Conservation (phyloP, 345 rosid genomes). For the Raphanus sativus region DNA sequence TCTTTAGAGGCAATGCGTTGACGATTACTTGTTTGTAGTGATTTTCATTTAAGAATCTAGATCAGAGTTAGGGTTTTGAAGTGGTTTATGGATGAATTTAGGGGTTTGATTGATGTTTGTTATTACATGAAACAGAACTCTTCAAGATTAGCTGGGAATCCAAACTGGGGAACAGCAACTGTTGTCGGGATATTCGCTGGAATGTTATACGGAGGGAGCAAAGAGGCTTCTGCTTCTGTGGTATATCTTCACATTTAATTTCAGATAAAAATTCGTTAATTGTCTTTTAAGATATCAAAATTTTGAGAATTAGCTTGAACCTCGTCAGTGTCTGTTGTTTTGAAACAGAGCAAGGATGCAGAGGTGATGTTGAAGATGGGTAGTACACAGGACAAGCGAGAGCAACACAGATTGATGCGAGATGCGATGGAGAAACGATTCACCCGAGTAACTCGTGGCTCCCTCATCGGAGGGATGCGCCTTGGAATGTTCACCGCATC, state of each 20-base stretch:
- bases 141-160: slow-evolving; percentile 66
- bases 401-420: slow-evolving; percentile 80
- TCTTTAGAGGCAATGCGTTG: not conserved
- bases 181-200: slow-evolving; percentile 88
- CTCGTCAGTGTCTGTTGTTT: not conserved
- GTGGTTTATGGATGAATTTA: slow-evolving; percentile 9
- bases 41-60: not conserved
- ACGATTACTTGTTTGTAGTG: not conserved
- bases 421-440: slow-evolving; percentile 98
- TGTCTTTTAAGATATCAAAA: too few relatives aligned
- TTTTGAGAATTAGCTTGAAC: too few relatives aligned
- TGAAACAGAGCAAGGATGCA: slow-evolving; percentile 83
- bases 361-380: slow-evolving; percentile 96
- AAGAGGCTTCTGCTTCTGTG: slow-evolving; percentile 91
- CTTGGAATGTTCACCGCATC: slow-evolving; percentile 94
- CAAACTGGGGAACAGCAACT: slow-evolving; percentile 86
- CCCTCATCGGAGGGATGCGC: slow-evolving; percentile 84
- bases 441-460: slow-evolving; percentile 79
- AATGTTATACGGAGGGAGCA: slow-evolving; percentile 89
- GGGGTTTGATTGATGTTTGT: slow-evolving; percentile 6
- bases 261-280: too few relatives aligned
- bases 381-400: slow-evolving; percentile 87
- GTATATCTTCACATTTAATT: slow-evolving; percentile 43
- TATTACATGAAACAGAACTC: slow-evolving; percentile 43
- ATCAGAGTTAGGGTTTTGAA: not conserved